Evolutionary conservation across 768 basidiomycete species (phyloP).

Genomic region (Boletus pseudo-olivaceus): DNA sequence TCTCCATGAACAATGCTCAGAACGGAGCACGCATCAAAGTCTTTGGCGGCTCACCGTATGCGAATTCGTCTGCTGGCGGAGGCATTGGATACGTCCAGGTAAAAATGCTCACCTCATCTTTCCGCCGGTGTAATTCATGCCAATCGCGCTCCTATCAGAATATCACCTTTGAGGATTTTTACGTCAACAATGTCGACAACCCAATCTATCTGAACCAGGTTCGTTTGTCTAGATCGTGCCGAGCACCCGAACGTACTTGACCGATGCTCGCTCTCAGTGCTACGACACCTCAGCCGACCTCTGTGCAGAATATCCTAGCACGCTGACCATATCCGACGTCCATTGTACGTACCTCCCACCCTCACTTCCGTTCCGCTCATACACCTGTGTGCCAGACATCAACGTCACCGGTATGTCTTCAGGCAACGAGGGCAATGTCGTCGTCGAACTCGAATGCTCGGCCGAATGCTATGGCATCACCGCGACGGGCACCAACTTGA

Average conservation of each 20-base stretch:
- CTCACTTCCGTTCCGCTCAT: neutral
- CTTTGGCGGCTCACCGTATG: conserved; percentile 42
- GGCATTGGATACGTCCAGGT: conserved; percentile 42
- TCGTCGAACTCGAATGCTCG: conserved; percentile 44
- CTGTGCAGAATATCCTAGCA: conserved; percentile 39
- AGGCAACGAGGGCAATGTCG: conserved; percentile 33
- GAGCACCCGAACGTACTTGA: neutral
- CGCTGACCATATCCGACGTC: conserved; percentile 39
- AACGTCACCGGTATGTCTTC: conserved; percentile 44
- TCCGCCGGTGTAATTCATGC: too few species aligned
- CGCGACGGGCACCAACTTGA: conserved; percentile 24
- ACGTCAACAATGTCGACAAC: conserved; percentile 38
- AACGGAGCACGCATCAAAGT: conserved; percentile 54
- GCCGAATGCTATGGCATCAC: conserved; percentile 37
- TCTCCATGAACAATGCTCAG: conserved; percentile 44
- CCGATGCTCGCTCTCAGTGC: conserved; percentile 26
- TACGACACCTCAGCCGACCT: conserved; percentile 34
- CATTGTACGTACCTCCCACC: conserved; percentile 33
- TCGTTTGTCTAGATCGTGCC: neutral
- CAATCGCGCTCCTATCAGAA: too few species aligned
- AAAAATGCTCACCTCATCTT: too few species aligned
- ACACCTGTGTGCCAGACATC: conserved; percentile 23
- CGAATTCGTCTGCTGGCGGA: conserved; percentile 39
- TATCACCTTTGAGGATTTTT: conserved; percentile 24
- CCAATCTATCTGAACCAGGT: conserved; percentile 41